A percentile compares a stretch with the other conserved stretches of the same genome.
Conservation (phyloP, 139 green algal species). For the Eudorina sp. region DNA sequence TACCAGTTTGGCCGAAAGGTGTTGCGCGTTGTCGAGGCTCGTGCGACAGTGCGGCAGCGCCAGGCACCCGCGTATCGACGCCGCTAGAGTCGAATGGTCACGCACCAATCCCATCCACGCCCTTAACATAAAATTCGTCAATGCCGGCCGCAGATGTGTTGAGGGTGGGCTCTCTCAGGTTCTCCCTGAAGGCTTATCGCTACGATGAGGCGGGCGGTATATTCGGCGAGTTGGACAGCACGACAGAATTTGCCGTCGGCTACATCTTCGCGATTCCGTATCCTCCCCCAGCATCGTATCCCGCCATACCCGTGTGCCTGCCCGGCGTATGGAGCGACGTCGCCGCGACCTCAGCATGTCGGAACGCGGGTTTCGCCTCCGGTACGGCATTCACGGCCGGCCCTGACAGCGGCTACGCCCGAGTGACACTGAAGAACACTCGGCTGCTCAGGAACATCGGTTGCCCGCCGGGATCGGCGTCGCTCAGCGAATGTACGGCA, state of each 20-base stretch:
- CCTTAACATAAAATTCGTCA: no score
- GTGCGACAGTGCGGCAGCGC: no score
- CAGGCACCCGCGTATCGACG: no score
- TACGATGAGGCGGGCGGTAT: neutral
- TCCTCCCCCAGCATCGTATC: neutral
- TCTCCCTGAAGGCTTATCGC: neutral
- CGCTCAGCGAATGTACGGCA: slow-evolving; percentile 3
- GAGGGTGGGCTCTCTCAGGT: neutral
- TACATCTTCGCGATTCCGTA: slow-evolving; percentile 1
- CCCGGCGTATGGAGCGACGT: neutral
- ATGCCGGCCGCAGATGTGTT: neutral
- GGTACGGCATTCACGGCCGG: neutral
- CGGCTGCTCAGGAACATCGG: neutral
- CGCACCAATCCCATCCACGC: no score
- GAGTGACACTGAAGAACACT: neutral
- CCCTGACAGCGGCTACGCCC: neutral
- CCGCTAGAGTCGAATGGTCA: no score
- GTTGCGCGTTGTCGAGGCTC: no score
- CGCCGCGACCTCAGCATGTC: neutral
- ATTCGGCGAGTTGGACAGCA: neutral
- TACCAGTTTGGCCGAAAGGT: no score
- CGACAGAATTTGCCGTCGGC: neutral
- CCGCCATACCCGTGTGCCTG: neutral
- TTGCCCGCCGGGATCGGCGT: neutral
- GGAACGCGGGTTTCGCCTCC: neutral